Evolutionary conservation across 2,329 filamentous ascomycete genomes (phyloP).

Genomic region (Phialophora tarda): DNA sequence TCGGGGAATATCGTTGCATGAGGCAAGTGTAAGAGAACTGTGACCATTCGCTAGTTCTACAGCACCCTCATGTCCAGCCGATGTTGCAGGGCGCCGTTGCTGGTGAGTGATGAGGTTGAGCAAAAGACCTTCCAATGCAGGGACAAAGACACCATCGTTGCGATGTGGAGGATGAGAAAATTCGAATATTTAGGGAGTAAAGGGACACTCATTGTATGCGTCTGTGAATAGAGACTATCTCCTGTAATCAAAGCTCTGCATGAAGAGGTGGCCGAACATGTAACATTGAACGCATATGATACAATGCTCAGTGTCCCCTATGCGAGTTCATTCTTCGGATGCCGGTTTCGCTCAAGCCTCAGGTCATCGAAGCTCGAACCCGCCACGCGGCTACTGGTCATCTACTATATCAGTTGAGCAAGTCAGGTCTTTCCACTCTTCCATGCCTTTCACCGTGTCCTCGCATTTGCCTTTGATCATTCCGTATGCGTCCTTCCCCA

Average conservation of each 20-base stretch:
- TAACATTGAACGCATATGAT: neutral
- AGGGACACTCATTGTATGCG: no score
- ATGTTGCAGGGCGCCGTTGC: no score
- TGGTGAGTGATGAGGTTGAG: no score
- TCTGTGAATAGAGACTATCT: no score
- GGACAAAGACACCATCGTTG: neutral
- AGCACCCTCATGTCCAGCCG: no score
- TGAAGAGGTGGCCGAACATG: neutral
- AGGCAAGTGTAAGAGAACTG: no score
- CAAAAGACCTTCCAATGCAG: neutral
- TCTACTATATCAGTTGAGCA: constrained; percentile 44
- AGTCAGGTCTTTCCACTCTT: constrained; percentile 58
- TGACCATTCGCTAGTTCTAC: no score
- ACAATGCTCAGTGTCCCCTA: neutral
- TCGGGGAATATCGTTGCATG: no score
- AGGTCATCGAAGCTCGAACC: neutral
- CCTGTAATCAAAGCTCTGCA: neutral
- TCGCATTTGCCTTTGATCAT: constrained; percentile 53
- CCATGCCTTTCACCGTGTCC: constrained; percentile 51
- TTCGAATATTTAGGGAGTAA: neutral
- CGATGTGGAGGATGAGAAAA: neutral
- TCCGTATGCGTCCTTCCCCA: constrained; percentile 60
- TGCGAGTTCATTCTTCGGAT: neutral
- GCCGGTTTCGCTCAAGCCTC: no score
- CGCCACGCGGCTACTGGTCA: constrained; percentile 5